Evolutionary conservation across 371 early-diverging fungal species (phyloP).

Genomic region (Syncephalis plumigaleata): DNA sequence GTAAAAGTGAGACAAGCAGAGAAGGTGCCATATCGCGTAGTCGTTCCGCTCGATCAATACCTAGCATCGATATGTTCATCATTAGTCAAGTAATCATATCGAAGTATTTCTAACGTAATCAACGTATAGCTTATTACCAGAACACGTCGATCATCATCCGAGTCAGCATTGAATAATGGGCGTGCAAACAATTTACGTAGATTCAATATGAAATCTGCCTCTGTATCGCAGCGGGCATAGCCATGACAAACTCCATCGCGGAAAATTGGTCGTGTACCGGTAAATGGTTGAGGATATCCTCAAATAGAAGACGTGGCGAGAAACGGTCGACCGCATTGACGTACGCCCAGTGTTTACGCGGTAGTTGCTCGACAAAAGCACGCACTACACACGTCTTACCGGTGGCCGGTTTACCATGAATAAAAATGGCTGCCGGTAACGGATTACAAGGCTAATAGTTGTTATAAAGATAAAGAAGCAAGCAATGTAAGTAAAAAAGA

Average conservation of each 20-base stretch:
- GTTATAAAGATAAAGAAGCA: conserved; percentile 1
- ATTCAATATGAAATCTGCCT: conserved; percentile 3
- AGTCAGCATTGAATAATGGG: neutral
- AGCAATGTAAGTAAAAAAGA: too few relatives aligned
- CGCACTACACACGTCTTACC: conserved; percentile 55
- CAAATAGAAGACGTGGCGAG: conserved; percentile 9
- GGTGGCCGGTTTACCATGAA: conserved; percentile 50
- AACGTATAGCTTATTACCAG: too few relatives aligned
- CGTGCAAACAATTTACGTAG: neutral
- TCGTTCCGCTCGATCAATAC: conserved; percentile 69
- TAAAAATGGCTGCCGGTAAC: conserved; percentile 25
- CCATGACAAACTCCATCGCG: conserved; percentile 19
- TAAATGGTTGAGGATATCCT: conserved; percentile 47
- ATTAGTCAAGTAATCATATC: conserved; percentile 6
- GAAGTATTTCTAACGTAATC: neutral
- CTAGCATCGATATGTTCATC: conserved; percentile 10
- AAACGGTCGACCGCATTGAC: neutral
- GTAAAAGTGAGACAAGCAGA: conserved; percentile 44
- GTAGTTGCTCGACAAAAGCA: conserved; percentile 18
- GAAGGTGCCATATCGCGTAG: conserved; percentile 49
- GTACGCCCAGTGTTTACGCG: neutral
- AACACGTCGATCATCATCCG: neutral
- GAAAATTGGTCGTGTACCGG: conserved; percentile 57
- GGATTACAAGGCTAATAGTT: conserved; percentile 16
- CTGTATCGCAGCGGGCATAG: conserved; percentile 6